phyloP scores from a whole-genome alignment of 352 stramenopile genomes.

The Globisporangium ultimum region DNA sequence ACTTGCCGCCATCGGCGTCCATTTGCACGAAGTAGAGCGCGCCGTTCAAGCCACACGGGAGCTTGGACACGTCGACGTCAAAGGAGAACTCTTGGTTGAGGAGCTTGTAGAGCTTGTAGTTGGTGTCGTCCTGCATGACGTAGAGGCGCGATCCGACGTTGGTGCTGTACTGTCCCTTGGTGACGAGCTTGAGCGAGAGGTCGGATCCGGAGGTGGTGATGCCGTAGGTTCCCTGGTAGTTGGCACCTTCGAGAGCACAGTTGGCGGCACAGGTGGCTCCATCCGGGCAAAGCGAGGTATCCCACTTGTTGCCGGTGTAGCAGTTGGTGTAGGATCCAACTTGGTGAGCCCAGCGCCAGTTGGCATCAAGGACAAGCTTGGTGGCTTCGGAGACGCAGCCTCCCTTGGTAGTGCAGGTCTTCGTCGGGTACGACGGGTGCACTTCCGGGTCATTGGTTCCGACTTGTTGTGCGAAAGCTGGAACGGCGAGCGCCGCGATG shows the following conservation, averaged over 20 bases:
- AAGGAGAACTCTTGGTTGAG: conserved; percentile 76
- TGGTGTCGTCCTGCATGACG: conserved; percentile 30
- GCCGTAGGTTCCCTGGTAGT: conserved; percentile 66
- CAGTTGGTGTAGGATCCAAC: conserved; percentile 61
- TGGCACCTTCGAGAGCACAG: conserved; percentile 59
- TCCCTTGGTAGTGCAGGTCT: conserved; percentile 33
- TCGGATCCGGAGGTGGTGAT: conserved; percentile 44
- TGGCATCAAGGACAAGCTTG: conserved; percentile 66
- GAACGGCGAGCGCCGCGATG: conserved; percentile 3
- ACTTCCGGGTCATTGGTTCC: conserved; percentile 42
- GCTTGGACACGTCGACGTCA: conserved; percentile 61
- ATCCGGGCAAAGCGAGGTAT: conserved; percentile 46
- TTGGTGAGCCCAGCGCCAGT: conserved; percentile 72
- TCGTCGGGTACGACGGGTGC: conserved; percentile 43
- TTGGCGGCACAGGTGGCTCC: conserved; percentile 43
- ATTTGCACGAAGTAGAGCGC: conserved; percentile 81
- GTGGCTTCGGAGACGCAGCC: conserved; percentile 42
- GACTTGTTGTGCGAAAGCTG: conserved; percentile 27
- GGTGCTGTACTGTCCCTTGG: conserved; percentile 40
- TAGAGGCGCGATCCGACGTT: conserved; percentile 72
- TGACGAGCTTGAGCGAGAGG: conserved; percentile 54
- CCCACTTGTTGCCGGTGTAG: conserved; percentile 60
- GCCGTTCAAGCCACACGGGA: conserved; percentile 63
- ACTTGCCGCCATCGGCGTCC: conserved; percentile 48
- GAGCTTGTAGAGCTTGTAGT: conserved; percentile 66